A percentile compares a stretch with the other conserved stretches of the same genome.
Conservation (phyloP, 257 asterid genomes). For the Rubia yunnanensis region DNA sequence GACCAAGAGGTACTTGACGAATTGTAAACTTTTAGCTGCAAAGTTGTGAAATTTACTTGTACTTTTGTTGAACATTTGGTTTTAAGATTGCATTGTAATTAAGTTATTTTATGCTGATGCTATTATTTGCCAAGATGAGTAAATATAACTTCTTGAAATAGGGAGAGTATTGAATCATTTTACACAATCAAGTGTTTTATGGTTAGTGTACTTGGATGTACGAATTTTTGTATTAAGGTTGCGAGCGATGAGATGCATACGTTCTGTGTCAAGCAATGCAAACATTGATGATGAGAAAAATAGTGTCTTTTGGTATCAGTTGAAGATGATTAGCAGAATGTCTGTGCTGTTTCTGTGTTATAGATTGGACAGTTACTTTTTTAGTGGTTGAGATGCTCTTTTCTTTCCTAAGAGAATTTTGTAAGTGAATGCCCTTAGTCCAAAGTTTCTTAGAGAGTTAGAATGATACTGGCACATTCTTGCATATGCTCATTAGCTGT, state of each 20-base stretch:
- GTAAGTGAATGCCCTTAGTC: not conserved
- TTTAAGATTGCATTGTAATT: not conserved
- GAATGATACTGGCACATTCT: not conserved
- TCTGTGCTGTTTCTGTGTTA: not conserved
- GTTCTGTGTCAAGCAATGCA: not conserved
- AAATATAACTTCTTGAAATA: not conserved
- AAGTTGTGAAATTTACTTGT: not conserved
- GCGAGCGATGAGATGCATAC: not conserved
- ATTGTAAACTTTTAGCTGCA: not conserved
- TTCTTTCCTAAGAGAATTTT: not conserved
- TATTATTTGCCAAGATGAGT: not conserved
- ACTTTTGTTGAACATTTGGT: not conserved
- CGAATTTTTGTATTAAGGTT: not conserved
- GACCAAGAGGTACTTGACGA: conserved; percentile 50
- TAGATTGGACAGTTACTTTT: not conserved
- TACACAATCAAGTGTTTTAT: not conserved
- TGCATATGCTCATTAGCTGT: not conserved
- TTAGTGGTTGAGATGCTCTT: not conserved
- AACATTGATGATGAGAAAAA: not conserved
- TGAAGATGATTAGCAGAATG: not conserved
- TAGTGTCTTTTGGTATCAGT: not conserved
- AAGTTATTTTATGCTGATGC: not conserved
- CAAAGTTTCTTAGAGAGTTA: not conserved
- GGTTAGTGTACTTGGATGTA: not conserved
- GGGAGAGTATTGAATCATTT: not conserved